Evolutionary conservation across 2,329 filamentous ascomycete genomes (phyloP).

Genomic region (Cercospora berteroae): DNA sequence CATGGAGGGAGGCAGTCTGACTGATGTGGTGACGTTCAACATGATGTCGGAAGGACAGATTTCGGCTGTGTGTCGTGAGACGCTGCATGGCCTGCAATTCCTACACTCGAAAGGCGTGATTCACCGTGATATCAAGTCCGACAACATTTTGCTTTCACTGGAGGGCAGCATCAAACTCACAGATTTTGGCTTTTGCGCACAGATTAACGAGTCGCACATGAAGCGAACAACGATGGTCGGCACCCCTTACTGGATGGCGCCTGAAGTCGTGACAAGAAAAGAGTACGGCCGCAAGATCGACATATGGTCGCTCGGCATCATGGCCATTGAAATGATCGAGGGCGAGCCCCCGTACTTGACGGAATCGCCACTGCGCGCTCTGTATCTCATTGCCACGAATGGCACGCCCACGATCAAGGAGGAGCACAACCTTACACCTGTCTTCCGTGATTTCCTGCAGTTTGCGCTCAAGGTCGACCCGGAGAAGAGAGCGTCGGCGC

Average conservation of each 20-base stretch:
- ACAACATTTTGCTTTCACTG: conserved; percentile 91
- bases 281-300: conserved; percentile 98
- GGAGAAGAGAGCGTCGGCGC: conserved; percentile 91
- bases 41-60: conserved; percentile 99
- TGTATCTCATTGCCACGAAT: conserved; percentile 96
- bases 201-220: conserved; percentile 94
- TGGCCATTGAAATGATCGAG: conserved; percentile 99
- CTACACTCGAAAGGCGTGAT: conserved; percentile 97
- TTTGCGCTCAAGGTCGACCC: conserved; percentile 96
- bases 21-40: conserved; percentile 97
- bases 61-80: conserved; percentile 91
- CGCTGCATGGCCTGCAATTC: conserved; percentile 86
- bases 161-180: conserved; percentile 98
- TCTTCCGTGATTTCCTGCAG: conserved; percentile 88
- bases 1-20: conserved; percentile 97
- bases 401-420: conserved; percentile 95
- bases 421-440: conserved; percentile 72
- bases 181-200: conserved; percentile 97
- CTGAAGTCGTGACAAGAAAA: conserved; percentile 93
- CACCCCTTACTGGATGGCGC: conserved; percentile 99
- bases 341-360: conserved; percentile 96
- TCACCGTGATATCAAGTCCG: conserved; percentile 97
- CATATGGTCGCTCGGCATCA: conserved; percentile 97
- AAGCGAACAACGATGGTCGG: conserved; percentile 99
- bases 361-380: conserved; percentile 84